Percentiles rank a stretch among this genome's conserved stretches.
phyloP scores from a whole-genome alignment of 768 basidiomycete species.

The Suillus ampliporus region DNA sequence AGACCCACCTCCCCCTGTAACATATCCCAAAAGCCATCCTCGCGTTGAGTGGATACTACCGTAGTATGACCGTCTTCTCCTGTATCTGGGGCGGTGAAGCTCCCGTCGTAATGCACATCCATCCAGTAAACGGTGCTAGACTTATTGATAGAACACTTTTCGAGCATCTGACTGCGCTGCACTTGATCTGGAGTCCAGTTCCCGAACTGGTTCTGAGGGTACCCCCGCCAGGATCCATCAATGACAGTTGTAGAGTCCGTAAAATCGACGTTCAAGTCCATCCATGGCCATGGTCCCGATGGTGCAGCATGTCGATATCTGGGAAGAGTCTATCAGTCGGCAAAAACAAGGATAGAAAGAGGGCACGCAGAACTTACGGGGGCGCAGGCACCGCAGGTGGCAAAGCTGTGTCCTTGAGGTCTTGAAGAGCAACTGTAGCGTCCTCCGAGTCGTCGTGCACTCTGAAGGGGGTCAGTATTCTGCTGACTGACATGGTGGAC shows the following conservation, averaged over 20 bases:
- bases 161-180: slow-evolving; percentile 37
- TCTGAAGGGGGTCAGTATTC: not conserved
- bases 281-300: slow-evolving; percentile 43
- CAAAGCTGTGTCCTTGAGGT: not conserved
- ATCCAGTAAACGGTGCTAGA: slow-evolving; percentile 30
- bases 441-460: not conserved
- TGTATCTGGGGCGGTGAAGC: slow-evolving; percentile 10
- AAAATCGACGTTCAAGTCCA: slow-evolving; percentile 16
- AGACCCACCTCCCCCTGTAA: slow-evolving; percentile 40
- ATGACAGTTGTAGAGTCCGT: not conserved
- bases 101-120: slow-evolving; percentile 23
- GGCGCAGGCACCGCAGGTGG: slow-evolving; percentile 6
- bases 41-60: slow-evolving; percentile 20
- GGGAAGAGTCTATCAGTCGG: not conserved
- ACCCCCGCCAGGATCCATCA: slow-evolving; percentile 15
- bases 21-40: slow-evolving; percentile 41
- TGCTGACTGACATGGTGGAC: not conserved
- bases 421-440: not conserved
- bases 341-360: too few species aligned
- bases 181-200: slow-evolving; percentile 41
- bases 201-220: slow-evolving; percentile 35
- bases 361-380: not conserved
- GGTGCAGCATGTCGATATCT: slow-evolving; percentile 29
- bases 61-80: not conserved
- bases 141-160: slow-evolving; percentile 18